Evolutionary conservation across 768 basidiomycete genomes (phyloP).

Genomic region (Naganishia kalamii): DNA sequence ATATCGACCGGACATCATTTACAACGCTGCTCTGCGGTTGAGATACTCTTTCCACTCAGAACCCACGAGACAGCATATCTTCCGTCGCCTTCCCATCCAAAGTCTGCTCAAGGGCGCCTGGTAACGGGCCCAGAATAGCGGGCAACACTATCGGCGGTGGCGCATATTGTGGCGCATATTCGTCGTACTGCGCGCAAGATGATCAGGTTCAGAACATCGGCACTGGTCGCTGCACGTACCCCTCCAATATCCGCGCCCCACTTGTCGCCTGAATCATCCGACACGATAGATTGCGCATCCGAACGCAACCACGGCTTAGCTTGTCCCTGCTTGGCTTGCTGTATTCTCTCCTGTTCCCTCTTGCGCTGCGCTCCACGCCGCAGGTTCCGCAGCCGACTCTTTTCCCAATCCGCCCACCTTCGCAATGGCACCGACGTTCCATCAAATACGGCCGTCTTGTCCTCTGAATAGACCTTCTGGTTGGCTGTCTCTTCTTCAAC

Average conservation of each 20-base stretch:
- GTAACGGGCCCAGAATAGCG: conserved; percentile 46
- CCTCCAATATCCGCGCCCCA: conserved; percentile 94
- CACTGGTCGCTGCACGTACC: conserved; percentile 18
- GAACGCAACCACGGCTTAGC: conserved; percentile 50
- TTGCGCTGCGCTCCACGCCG: conserved; percentile 60
- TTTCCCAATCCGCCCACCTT: conserved; percentile 99
- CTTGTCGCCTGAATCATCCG: conserved; percentile 73
- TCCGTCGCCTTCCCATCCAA: background rate
- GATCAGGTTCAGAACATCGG: background rate
- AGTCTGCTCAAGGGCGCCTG: conserved; percentile 1
- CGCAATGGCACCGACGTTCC: conserved; percentile 73
- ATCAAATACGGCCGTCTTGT: conserved; percentile 52
- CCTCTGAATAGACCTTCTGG: conserved; percentile 64
- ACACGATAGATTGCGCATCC: conserved; percentile 71
- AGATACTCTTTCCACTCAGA: no score
- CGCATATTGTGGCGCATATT: conserved; percentile 66
- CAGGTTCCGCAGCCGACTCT: conserved; percentile 83
- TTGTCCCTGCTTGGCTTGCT: background rate
- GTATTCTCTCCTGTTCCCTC: conserved; percentile 62
- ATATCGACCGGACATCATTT: no score
- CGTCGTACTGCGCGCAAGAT: conserved; percentile 59
- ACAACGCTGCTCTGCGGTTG: no score
- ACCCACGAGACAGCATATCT: background rate
- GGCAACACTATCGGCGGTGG: conserved; percentile 74
- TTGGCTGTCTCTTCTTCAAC: conserved; percentile 84